Percentiles rank a stretch among this genome's conserved stretches.
Conservation (phyloP, 2,329 filamentous ascomycete species). For the Xylaria sp. region DNA sequence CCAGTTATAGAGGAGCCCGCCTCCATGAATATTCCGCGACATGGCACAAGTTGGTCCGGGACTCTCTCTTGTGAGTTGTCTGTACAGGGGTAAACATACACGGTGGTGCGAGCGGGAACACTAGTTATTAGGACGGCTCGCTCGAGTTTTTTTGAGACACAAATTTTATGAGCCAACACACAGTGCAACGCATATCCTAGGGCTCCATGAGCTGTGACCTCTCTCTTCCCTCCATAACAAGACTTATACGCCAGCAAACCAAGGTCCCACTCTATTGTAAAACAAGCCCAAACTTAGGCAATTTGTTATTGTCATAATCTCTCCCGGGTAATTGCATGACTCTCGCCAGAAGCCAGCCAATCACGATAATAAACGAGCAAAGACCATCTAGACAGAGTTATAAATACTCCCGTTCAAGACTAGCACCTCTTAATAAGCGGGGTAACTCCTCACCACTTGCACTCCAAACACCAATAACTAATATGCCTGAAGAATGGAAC, state of each 20-base stretch:
- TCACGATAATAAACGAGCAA: not conserved
- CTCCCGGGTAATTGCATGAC: not conserved
- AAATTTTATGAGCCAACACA: not conserved
- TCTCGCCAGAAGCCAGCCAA: not conserved
- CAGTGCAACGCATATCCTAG: conserved; percentile 10
- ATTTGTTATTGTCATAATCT: not conserved
- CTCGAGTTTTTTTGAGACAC: conserved; percentile 12
- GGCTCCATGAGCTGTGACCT: not conserved
- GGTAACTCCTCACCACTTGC: not conserved
- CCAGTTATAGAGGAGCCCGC: not conserved
- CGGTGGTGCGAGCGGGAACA: conserved; percentile 17
- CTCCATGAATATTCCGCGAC: not conserved
- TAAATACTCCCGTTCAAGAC: not conserved
- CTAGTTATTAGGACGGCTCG: not conserved
- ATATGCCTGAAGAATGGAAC: not conserved
- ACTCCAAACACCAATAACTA: not conserved
- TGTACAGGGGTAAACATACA: conserved; percentile 14
- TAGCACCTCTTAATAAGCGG: not conserved
- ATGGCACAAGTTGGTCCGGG: not conserved
- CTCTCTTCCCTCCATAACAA: not conserved
- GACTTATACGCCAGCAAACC: not conserved
- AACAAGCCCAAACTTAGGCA: not conserved
- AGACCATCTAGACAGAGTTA: not conserved
- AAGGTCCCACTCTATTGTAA: not conserved
- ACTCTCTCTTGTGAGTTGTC: conserved; percentile 4